These are phyloP conservation scores for Miamiensis avidus DNA, from an alignment of 169 alveolate genomes.

Conservation along the genomic window DNA sequence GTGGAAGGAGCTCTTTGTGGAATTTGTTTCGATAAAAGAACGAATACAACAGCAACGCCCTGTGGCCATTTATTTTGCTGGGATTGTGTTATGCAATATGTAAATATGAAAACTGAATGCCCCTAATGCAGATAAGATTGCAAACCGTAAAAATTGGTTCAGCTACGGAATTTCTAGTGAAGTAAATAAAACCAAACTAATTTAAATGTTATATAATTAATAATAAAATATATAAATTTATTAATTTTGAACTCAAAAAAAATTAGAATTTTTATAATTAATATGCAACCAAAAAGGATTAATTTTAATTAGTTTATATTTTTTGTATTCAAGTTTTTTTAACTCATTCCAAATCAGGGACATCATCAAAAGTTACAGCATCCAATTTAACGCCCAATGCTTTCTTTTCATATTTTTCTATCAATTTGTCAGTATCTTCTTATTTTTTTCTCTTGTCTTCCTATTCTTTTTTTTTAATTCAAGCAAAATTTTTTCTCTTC, in stretches of 20 bases:
- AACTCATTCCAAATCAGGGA: slow-evolving; percentile 26
- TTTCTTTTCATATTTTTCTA: slow-evolving; percentile 6
- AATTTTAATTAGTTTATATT: no score
- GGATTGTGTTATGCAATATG: slow-evolving; percentile 50
- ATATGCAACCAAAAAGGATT: no score
- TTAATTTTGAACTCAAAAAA: no score
- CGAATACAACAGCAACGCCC: slow-evolving; percentile 37
- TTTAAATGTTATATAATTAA: no score
- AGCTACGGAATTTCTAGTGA: slow-evolving; percentile 32
- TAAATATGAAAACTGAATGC: slow-evolving; percentile 43
- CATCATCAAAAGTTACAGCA: slow-evolving; percentile 14
- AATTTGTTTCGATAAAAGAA: slow-evolving; percentile 48
- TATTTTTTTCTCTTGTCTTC: slow-evolving; percentile 1
- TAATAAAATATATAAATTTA: no score
- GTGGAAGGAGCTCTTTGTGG: slow-evolving; percentile 25
- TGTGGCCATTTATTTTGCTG: slow-evolving; percentile 67
- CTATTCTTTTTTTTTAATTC: background rate
- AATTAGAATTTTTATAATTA: no score
- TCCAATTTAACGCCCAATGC: background rate
- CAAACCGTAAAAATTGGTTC: slow-evolving; percentile 37
- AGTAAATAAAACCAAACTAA: no score
- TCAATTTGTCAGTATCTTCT: background rate
- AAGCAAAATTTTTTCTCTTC: background rate
- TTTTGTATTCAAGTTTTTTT: background rate
- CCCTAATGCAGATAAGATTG: slow-evolving; percentile 53